Evolutionary conservation across 1,284 basidiomycete species (phyloP), one percentile per base, ranked within the genome.

Genomic region (Tremellales sp.): DNA sequence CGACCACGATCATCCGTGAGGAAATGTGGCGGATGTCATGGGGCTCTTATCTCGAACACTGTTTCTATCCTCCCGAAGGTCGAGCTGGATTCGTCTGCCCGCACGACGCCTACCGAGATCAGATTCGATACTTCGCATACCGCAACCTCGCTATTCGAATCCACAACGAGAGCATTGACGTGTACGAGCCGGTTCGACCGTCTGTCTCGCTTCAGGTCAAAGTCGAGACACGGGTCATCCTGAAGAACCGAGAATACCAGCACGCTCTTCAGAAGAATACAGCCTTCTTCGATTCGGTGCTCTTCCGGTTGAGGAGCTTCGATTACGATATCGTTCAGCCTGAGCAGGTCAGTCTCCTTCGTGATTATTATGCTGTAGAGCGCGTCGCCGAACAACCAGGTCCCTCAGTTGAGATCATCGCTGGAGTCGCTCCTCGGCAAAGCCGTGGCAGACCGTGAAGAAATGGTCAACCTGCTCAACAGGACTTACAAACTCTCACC

Each of bases 101-200:
- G 46, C 96, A 99, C 73, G 96, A 98, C 67, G 89, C 93, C 48
- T 96, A 92, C 68, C 82, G 86, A 53, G 85, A 97, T 64, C 92
- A 97, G 62, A 84, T 92, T 52, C 85, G 96, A 37, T 97, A 90
- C 73, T 97, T 97, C 72, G 86, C 89, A 12, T 64, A 70, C 48
- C 72, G 75, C 35, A 76, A 79, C 53, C 68, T 80, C 49, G 91
- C 90, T 3, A 83, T 98, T 25, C 85, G 89, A 13, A 92, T 98
- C 66, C 88, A 93, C 65, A 81, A 90, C 12, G 90, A 97, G 62
- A 80, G 83, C 1, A 82, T 97, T 51, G 78, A 81, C 15, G 74
- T 94, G 23, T 86, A 89, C 61, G 93, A 98, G 68, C 80, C 97
- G 25, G 80, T 89, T 11, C 86, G 92, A 56, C 96, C 96, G n/a